phyloP scores from a whole-genome alignment of 2,329 filamentous ascomycete genomes.

The Trichoderma oligosporum region DNA sequence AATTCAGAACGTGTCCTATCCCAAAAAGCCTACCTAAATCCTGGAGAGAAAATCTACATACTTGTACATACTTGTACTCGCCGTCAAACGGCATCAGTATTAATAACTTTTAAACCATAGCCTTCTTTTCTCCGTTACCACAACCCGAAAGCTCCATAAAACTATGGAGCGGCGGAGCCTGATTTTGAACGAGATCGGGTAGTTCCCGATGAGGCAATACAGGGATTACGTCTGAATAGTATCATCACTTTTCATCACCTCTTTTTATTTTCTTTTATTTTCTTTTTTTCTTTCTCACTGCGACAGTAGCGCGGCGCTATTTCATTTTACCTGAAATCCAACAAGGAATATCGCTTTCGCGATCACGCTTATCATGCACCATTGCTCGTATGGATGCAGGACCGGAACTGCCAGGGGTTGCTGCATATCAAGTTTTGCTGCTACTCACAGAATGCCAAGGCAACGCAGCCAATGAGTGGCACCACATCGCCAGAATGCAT shows the following conservation, averaged over 20 bases:
- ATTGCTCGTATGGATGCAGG: conserved; percentile 15
- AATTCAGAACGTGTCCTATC: background rate
- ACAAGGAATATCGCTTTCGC: conserved; percentile 13
- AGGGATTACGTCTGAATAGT: background rate
- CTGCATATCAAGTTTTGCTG: background rate
- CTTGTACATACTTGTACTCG: no score
- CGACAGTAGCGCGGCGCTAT: conserved; percentile 9
- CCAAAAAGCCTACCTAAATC: background rate
- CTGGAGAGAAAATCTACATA: no score
- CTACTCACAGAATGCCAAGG: no score
- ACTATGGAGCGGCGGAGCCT: conserved; percentile 7
- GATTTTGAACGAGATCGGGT: conserved; percentile 12
- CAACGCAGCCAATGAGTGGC: background rate
- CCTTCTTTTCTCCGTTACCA: background rate
- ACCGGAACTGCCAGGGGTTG: conserved; percentile 5
- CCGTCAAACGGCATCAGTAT: background rate
- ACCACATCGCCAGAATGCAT: background rate
- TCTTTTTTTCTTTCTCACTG: background rate
- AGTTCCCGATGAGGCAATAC: conserved; percentile 12
- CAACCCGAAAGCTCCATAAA: conserved; percentile 4
- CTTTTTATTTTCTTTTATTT: background rate
- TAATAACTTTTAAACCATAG: background rate
- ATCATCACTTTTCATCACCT: background rate
- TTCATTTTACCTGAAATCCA: background rate
- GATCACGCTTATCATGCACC: conserved; percentile 14